A percentile compares a stretch with the other conserved stretches of the same genome.
Conservation (phyloP, 768 basidiomycete genomes). For the Lactarius pseudohatsudake region DNA sequence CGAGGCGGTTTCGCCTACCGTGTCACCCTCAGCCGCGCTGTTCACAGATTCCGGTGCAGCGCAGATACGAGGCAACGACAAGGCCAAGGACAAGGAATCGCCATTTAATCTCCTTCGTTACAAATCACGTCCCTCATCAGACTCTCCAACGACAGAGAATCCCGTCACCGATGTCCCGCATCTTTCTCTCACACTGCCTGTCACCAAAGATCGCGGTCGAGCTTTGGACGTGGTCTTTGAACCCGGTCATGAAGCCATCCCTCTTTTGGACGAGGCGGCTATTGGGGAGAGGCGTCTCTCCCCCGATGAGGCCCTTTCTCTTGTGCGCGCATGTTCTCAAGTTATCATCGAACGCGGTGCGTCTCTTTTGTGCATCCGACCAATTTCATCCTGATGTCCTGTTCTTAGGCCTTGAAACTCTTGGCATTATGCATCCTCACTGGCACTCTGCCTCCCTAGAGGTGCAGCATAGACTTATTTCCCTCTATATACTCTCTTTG, state of each 20-base stretch:
- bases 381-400: slow-evolving; percentile 5
- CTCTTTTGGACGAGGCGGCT: slow-evolving; percentile 49
- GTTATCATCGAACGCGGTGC: slow-evolving; percentile 64
- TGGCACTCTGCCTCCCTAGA: slow-evolving; percentile 76
- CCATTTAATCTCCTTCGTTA: slow-evolving; percentile 52
- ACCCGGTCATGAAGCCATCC: slow-evolving; percentile 50
- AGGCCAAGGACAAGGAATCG: slow-evolving; percentile 39
- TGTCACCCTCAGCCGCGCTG: slow-evolving; percentile 39
- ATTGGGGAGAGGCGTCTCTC: slow-evolving; percentile 59
- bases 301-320: slow-evolving; percentile 59
- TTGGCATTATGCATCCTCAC: slow-evolving; percentile 83
- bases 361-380: slow-evolving; percentile 32
- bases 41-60: slow-evolving; percentile 35
- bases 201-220: slow-evolving; percentile 49
- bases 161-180: slow-evolving; percentile 45
- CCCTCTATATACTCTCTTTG: slow-evolving; percentile 69
- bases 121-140: slow-evolving; percentile 44
- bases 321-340: slow-evolving; percentile 69
- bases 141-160: slow-evolving; percentile 38
- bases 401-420: slow-evolving; percentile 67
- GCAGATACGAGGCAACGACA: slow-evolving; percentile 40
- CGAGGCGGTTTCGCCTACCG: slow-evolving; percentile 58
- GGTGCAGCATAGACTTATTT: slow-evolving; percentile 66
- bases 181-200: slow-evolving; percentile 62
- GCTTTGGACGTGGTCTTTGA: slow-evolving; percentile 61